Evolutionary conservation across 2,329 filamentous ascomycete genomes (phyloP).

Genomic region (Xylaria sp.): DNA sequence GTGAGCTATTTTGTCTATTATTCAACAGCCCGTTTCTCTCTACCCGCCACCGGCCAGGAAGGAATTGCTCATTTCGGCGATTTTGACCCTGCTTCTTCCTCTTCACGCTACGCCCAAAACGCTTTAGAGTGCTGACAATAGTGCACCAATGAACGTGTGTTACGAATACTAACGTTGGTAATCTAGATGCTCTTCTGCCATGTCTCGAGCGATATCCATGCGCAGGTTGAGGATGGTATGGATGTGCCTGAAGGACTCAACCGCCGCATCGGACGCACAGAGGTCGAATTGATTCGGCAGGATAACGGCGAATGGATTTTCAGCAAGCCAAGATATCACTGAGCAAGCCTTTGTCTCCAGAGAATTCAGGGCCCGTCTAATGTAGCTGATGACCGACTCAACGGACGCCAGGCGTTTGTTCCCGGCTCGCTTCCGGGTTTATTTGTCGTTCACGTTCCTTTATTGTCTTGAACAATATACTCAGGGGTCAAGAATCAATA

Average conservation of each 20-base stretch:
- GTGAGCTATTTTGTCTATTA: slow-evolving; percentile 2
- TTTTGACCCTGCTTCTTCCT: not conserved
- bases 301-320: slow-evolving; percentile 47
- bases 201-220: slow-evolving; percentile 43
- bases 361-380: not conserved
- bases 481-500: not conserved
- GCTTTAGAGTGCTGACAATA: not conserved
- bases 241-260: slow-evolving; percentile 45
- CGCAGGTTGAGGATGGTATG: slow-evolving; percentile 42
- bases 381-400: not conserved
- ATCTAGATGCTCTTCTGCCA: slow-evolving; percentile 45
- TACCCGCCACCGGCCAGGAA: not conserved
- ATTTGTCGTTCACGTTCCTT: not conserved
- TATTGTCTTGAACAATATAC: too few species aligned
- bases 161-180: not conserved
- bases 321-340: slow-evolving; percentile 31
- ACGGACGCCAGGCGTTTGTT: not conserved
- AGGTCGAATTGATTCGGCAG: slow-evolving; percentile 44
- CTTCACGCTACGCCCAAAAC: not conserved
- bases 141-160: not conserved
- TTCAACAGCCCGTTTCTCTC: too few species aligned
- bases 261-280: slow-evolving; percentile 41
- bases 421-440: not conserved
- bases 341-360: not conserved
- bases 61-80: not conserved